Evolutionary conservation across 2,329 filamentous ascomycete species (phyloP), one percentile per base, ranked within the genome.

Genomic region (Hypoxylon sp.): DNA sequence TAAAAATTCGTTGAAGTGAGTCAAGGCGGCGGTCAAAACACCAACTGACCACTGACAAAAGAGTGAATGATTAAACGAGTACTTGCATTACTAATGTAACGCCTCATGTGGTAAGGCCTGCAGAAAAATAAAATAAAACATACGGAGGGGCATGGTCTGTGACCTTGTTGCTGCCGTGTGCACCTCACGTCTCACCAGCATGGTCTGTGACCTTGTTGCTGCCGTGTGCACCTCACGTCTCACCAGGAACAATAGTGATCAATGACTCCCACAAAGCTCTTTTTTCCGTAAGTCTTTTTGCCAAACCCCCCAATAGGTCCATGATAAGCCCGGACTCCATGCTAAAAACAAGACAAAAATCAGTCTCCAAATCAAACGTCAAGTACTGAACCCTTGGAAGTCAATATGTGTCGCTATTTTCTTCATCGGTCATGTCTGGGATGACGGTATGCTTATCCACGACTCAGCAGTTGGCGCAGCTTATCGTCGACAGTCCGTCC

Each of bases 291-390:
- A 19, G 14, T 3, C 42, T 57, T 31, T 55, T 59, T 44, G 11
- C 19, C 44, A 31, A 35, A 31, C 17, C 8, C 24, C 24, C 57
- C 42, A 42, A 42, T 59, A 60, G 31, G 31, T 17, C 62, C 31
- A 44, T 39, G 35, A 35, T 51, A 11, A 37, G 24, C 67, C 67
- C 67, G 64, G 24, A 70, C 67, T 70, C 67, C 67, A 47, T 67
- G 67, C 67, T 70, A 26, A 22, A 46, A 64, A 51, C 29, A 63
- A 57, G 33, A 24, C 33, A 53, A 61, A 50, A 67, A 61, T 24
- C 63, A 63, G 50, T 58, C 46, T 66, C 31, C 8, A 60, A 59
- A 46, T 22, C 37, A 48, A 44, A 9, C n/a, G 35, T 17, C 22
- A 26, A 22, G 42, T 26, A 44, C 51, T n/a, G 39, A 63, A 13